Evolutionary conservation across 768 basidiomycete species (phyloP).

Genomic region (Rhizopogon salebrosus): DNA sequence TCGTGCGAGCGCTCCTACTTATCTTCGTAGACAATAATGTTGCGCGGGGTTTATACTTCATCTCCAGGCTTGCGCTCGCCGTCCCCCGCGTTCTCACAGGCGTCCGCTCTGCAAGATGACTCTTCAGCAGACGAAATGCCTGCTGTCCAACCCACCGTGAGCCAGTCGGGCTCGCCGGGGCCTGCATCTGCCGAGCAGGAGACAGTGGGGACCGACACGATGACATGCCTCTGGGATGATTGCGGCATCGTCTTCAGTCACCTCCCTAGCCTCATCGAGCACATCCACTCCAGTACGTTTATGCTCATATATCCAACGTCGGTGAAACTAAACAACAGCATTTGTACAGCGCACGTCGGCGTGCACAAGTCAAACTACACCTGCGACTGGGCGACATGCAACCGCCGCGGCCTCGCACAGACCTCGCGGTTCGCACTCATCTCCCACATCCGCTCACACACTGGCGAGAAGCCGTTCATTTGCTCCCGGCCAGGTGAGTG

Average conservation of each 20-base stretch:
- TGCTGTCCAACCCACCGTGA: slow-evolving; percentile 8
- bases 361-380: slow-evolving; percentile 80
- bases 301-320: background rate
- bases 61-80: slow-evolving; percentile 35
- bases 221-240: slow-evolving; percentile 80
- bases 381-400: slow-evolving; percentile 87
- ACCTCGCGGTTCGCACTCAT: slow-evolving; percentile 87
- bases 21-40: slow-evolving; percentile 6
- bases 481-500: slow-evolving; percentile 73
- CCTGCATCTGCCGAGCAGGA: slow-evolving; percentile 17
- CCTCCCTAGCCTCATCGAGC: slow-evolving; percentile 70
- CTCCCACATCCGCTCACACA: slow-evolving; percentile 88
- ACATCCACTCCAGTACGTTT: slow-evolving; percentile 73
- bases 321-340: background rate
- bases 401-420: slow-evolving; percentile 74
- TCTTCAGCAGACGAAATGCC: slow-evolving; percentile 22
- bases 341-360: slow-evolving; percentile 66
- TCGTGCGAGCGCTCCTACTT: background rate
- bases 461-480: slow-evolving; percentile 90
- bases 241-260: slow-evolving; percentile 73
- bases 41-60: slow-evolving; percentile 30
- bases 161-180: slow-evolving; percentile 14
- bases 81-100: slow-evolving; percentile 35
- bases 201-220: slow-evolving; percentile 42
- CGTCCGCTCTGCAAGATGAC: slow-evolving; percentile 22